Percentiles rank a stretch among this genome's conserved stretches.
These are phyloP conservation scores for Comarum palustre DNA, from an alignment of 306 rosid species.

Conservation along the genomic window DNA sequence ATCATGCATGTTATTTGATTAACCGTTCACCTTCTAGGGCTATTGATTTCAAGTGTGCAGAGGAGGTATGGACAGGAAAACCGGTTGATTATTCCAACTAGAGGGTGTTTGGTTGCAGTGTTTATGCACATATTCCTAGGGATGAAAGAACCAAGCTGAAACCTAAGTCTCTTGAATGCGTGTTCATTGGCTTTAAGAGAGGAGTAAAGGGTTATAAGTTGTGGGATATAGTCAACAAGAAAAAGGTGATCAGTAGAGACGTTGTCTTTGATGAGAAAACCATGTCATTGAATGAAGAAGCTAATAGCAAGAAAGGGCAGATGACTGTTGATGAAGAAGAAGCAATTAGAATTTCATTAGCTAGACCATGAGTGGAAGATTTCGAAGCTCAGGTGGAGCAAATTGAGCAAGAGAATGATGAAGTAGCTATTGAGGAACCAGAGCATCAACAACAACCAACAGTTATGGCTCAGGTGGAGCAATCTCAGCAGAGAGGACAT, in stretches of 20 bases:
- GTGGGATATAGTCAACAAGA: not conserved
- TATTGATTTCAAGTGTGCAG: not conserved
- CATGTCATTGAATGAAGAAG: not conserved
- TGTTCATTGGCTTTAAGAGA: not conserved
- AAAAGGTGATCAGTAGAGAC: not conserved
- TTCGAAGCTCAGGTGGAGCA: not conserved
- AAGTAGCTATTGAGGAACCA: no score
- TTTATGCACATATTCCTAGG: not conserved
- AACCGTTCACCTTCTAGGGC: not conserved
- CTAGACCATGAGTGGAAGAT: not conserved
- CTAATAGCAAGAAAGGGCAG: not conserved
- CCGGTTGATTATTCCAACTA: not conserved
- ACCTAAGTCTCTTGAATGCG: not conserved
- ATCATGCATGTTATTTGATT: no score
- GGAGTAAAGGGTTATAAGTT: not conserved
- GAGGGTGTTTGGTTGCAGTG: not conserved
- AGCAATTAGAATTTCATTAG: not conserved
- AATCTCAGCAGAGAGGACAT: no score
- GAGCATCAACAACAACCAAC: no score
- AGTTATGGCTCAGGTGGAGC: no score
- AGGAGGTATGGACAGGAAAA: not conserved
- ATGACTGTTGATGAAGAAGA: not conserved
- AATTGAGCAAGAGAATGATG: not conserved
- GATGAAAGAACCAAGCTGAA: not conserved
- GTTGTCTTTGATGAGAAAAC: not conserved